A percentile compares a stretch with the other conserved stretches of the same genome.
phyloP scores from a whole-genome alignment of 495 filamentous ascomycete genomes.

The Neurospora africana region DNA sequence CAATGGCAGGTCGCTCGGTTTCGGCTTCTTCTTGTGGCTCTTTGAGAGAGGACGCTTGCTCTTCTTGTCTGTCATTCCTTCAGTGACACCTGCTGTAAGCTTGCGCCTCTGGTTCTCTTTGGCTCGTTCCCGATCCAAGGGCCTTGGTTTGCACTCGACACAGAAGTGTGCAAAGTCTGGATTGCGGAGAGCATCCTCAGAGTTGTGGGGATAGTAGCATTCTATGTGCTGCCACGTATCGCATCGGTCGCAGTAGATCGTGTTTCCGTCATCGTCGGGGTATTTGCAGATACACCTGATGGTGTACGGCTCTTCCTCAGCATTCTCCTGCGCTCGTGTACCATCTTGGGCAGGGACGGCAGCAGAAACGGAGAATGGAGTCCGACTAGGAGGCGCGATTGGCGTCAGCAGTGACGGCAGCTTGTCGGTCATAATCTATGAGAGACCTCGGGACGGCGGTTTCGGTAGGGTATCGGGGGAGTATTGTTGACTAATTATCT shows the following conservation, averaged over 20 bases:
- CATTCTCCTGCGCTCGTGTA: slow-evolving; percentile 39
- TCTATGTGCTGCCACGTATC: slow-evolving; percentile 97
- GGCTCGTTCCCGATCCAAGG: slow-evolving; percentile 59
- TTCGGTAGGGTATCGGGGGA: slow-evolving; percentile 26
- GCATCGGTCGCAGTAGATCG: slow-evolving; percentile 90
- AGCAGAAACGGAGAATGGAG: slow-evolving; percentile 39
- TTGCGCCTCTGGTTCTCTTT: slow-evolving; percentile 46
- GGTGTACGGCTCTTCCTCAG: slow-evolving; percentile 82
- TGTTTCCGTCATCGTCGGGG: slow-evolving; percentile 90
- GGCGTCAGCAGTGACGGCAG: slow-evolving; percentile 50
- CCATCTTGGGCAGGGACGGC: slow-evolving; percentile 45
- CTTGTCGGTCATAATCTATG: slow-evolving; percentile 92
- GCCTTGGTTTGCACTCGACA: slow-evolving; percentile 69
- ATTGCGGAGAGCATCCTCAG: slow-evolving; percentile 58
- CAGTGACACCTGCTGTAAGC: slow-evolving; percentile 40
- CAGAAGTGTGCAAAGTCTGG: slow-evolving; percentile 63
- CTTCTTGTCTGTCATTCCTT: slow-evolving; percentile 49
- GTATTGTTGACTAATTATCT: slow-evolving; percentile 37
- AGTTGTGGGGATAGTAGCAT: slow-evolving; percentile 74
- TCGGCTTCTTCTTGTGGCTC: slow-evolving; percentile 64
- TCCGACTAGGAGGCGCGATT: slow-evolving; percentile 42
- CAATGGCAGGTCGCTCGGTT: slow-evolving; percentile 39
- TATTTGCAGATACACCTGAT: slow-evolving; percentile 97
- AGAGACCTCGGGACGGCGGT: slow-evolving; percentile 49
- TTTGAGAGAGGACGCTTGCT: slow-evolving; percentile 59